phyloP scores from a whole-genome alignment of 2,329 filamentous ascomycete genomes.

The Cercospora sp. region DNA sequence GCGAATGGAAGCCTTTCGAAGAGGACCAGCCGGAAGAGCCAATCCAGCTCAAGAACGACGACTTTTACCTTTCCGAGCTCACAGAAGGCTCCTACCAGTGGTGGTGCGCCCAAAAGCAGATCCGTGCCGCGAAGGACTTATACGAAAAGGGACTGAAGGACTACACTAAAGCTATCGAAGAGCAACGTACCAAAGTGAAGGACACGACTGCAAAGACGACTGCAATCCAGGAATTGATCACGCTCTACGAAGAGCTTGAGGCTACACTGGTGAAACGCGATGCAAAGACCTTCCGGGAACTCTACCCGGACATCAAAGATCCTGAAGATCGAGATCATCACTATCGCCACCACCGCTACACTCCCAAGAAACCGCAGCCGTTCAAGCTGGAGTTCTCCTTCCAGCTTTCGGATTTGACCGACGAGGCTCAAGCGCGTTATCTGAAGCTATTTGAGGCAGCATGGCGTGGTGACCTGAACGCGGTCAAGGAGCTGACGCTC shows the following conservation, averaged over 20 bases:
- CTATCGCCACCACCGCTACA: not conserved
- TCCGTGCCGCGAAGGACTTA: conserved; percentile 41
- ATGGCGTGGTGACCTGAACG: conserved; percentile 67
- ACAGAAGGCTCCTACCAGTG: conserved; percentile 60
- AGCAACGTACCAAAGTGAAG: conserved; percentile 20
- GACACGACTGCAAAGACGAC: conserved; percentile 55
- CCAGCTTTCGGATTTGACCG: conserved; percentile 49
- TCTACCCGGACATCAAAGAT: conserved; percentile 56
- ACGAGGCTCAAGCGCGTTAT: conserved; percentile 59
- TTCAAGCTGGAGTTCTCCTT: conserved; percentile 59
- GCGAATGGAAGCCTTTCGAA: conserved; percentile 46
- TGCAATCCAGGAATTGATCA: conserved; percentile 54
- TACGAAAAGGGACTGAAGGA: conserved; percentile 42
- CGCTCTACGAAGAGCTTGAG: conserved; percentile 58
- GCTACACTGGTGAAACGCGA: conserved; percentile 55
- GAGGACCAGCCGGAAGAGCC: conserved; percentile 34
- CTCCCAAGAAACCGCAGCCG: conserved; percentile 31
- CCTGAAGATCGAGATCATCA: conserved; percentile 18
- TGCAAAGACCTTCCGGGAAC: conserved; percentile 66
- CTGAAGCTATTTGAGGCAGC: conserved; percentile 70
- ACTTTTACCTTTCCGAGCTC: conserved; percentile 54
- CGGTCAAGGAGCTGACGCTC: conserved; percentile 65
- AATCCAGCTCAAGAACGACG: conserved; percentile 45
- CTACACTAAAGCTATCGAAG: conserved; percentile 31
- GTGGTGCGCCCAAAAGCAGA: conserved; percentile 51